Evolutionary conservation across 768 basidiomycete species (phyloP).

Genomic region (Tulasnella sp.): DNA sequence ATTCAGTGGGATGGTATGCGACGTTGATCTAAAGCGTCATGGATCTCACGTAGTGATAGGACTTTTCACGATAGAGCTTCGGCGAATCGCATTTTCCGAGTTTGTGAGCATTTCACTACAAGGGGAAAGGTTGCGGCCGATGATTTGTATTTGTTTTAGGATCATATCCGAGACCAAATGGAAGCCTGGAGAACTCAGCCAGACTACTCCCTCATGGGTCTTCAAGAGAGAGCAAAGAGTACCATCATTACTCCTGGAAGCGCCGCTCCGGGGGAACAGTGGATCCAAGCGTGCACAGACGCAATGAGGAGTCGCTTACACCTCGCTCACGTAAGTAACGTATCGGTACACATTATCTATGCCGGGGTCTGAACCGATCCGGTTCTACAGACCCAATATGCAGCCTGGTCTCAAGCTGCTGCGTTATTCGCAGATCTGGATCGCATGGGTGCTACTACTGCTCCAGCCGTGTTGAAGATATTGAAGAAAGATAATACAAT

Average conservation of each 20-base stretch:
- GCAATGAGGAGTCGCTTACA: slow-evolving; percentile 3
- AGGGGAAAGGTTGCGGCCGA: background rate
- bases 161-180: slow-evolving; percentile 11
- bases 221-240: background rate
- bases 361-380: background rate
- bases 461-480: background rate
- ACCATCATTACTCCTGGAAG: background rate
- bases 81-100: slow-evolving; percentile 6
- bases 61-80: background rate
- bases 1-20: background rate
- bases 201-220: background rate
- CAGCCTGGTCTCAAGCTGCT: background rate
- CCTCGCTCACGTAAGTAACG: background rate
- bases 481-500: background rate
- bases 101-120: background rate
- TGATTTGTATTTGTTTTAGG: background rate
- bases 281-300: background rate
- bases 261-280: background rate
- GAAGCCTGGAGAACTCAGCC: slow-evolving; percentile 7
- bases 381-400: background rate
- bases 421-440: background rate
- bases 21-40: background rate
- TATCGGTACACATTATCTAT: background rate
- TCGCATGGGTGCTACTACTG: background rate
- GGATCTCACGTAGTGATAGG: background rate